These are phyloP conservation scores for Salvia splendens DNA, from an alignment of 257 asterid genomes.

Conservation along the genomic window DNA sequence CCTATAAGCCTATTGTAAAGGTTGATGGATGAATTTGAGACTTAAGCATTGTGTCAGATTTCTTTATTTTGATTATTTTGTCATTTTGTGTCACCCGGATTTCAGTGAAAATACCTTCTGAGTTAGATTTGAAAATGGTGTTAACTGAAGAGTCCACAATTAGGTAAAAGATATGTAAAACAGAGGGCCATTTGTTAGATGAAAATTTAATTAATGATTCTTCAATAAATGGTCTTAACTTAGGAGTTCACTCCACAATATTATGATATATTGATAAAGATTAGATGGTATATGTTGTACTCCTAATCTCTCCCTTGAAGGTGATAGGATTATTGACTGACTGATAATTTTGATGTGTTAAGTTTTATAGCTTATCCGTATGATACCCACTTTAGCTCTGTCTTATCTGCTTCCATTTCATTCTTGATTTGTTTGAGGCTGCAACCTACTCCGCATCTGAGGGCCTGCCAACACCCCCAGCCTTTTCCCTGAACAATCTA, in stretches of 20 bases:
- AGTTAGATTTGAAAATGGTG: not conserved
- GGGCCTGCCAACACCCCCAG: conserved; percentile 92
- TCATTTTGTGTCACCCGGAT: not conserved
- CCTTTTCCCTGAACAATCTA: conserved; percentile 63
- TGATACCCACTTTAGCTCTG: conserved; percentile 10
- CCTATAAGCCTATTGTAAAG: not conserved
- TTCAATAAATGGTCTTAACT: not conserved
- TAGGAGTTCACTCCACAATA: not conserved
- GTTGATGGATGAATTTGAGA: not conserved
- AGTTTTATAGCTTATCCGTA: not conserved
- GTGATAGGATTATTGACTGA: not conserved
- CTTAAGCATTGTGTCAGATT: not conserved
- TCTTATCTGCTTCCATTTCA: conserved; percentile 35
- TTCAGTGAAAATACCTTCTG: not conserved
- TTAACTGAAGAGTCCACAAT: not conserved
- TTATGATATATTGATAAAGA: not conserved
- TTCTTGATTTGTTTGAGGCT: conserved; percentile 50
- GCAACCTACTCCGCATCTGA: conserved; percentile 60
- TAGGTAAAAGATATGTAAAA: not conserved
- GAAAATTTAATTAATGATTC: not conserved
- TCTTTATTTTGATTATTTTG: not conserved
- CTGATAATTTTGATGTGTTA: not conserved
- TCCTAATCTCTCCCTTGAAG: not conserved
- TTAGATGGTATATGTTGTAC: not conserved
- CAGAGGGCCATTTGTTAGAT: not conserved